phyloP scores from a whole-genome alignment of 768 basidiomycete species.

The Lentinula guzmanii region DNA sequence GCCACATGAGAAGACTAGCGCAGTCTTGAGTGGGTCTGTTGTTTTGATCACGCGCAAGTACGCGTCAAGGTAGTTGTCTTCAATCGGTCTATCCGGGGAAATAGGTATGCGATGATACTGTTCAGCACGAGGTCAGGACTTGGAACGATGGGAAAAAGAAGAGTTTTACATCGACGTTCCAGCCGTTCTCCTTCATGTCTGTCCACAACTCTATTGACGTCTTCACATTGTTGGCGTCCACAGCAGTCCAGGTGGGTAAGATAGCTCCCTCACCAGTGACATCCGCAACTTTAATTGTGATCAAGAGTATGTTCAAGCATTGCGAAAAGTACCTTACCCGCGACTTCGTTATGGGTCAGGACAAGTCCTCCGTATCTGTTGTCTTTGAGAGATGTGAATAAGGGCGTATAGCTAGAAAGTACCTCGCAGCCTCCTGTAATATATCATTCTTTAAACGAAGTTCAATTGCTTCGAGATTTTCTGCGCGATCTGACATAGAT shows the following conservation, averaged over 20 bases:
- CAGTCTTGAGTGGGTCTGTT: slow-evolving; percentile 74
- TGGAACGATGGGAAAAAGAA: slow-evolving; percentile 58
- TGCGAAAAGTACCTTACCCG: slow-evolving; percentile 33
- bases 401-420: neutral
- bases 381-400: slow-evolving; percentile 2
- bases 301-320: neutral
- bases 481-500: slow-evolving; percentile 83
- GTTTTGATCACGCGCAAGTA: slow-evolving; percentile 78
- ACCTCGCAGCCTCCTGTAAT: slow-evolving; percentile 76
- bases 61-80: slow-evolving; percentile 95
- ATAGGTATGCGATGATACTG: slow-evolving; percentile 74
- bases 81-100: slow-evolving; percentile 85
- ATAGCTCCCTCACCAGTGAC: slow-evolving; percentile 75
- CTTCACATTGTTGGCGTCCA: slow-evolving; percentile 76
- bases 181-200: slow-evolving; percentile 71
- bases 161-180: slow-evolving; percentile 78
- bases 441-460: slow-evolving; percentile 86
- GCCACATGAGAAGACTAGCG: slow-evolving; percentile 92
- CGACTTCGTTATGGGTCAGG: slow-evolving; percentile 87
- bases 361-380: slow-evolving; percentile 82
- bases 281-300: slow-evolving; percentile 29
- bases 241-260: slow-evolving; percentile 89
- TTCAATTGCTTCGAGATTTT: slow-evolving; percentile 93
- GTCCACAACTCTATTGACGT: slow-evolving; percentile 88
- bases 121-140: slow-evolving; percentile 2